Evolutionary conservation across 176 grass and related monocot genomes (phyloP), one percentile per base, ranked within the genome.

Genomic region (Eleusine coracana): DNA sequence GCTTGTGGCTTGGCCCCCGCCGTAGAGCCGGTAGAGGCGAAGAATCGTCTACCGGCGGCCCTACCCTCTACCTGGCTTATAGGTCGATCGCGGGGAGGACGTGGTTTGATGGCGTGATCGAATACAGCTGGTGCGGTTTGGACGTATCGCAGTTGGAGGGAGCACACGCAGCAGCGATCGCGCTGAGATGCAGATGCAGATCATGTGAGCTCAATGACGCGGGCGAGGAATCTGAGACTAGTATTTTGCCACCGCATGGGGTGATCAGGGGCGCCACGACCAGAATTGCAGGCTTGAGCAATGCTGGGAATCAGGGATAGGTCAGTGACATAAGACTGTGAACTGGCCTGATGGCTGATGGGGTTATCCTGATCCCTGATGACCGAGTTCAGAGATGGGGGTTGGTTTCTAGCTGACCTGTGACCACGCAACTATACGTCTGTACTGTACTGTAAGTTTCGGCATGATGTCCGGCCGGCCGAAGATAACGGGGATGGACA

Each of bases 101-200:
- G 14, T 60, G 40, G 48, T 72, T 83, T 76, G 76, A 81, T 76
- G 71, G 87, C 54, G 71, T 54, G 65, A 64, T 70, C 64, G 27
- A 63, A 75, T 75, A 74, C 87, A 84, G 82, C 81, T 89, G 70
- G 81, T 73, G 48, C 13, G 86, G 80, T 58, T 83, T 88, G 80
- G 86, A 88, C 80, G 86, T 45, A 88, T 88, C 44, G 74, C 17
- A 8, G 71, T 20, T 38, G 66, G 66, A 58, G 79, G 79, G 66
- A 28, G 79, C 79, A 81, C 79, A 23, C 18, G 51, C 51, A 54
- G 5, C 72, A 23, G 81, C 5, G 34, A 67, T 46, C n/a, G 79
- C 66, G 56, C 31, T 64, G 45, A 10, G 81, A 42, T 31, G 78
- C 81, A 84, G 75, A 11, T 50, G 66, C 83, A 50, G 48, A 74